Evolutionary conservation across 1,284 basidiomycete species (phyloP).

Genomic region (Ceratobasidium sp.): DNA sequence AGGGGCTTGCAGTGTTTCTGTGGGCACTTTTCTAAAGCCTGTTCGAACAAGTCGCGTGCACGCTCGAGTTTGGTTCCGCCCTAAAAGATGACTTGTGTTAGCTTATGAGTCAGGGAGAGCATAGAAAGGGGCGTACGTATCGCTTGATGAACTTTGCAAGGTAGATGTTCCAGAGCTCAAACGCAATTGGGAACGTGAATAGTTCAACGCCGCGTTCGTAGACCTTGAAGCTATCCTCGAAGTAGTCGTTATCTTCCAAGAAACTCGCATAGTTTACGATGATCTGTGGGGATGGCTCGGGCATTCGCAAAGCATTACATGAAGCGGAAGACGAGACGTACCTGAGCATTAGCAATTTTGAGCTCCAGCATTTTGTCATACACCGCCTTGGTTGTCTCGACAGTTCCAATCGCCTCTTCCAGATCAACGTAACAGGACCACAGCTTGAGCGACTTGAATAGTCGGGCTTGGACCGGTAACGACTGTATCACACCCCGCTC

Average conservation of each 20-base stretch:
- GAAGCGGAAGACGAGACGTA: constrained; percentile 19
- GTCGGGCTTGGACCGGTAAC: constrained; percentile 84
- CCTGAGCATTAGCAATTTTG: constrained; percentile 97
- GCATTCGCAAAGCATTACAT: background rate
- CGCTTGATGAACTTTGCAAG: constrained; percentile 96
- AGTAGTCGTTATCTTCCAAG: constrained; percentile 97
- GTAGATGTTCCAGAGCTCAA: constrained; percentile 99
- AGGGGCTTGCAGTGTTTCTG: constrained; percentile 94
- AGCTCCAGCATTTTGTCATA: constrained; percentile 98
- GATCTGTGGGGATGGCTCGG: constrained; percentile 58
- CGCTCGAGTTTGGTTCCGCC: constrained; percentile 95
- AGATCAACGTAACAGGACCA: constrained; percentile 99
- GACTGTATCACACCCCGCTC: constrained; percentile 59
- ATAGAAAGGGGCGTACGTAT: constrained; percentile 70
- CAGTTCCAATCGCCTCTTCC: constrained; percentile 94
- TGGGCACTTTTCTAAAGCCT: constrained; percentile 96
- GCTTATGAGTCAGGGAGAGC: background rate
- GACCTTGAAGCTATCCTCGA: constrained; percentile 98
- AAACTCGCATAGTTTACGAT: constrained; percentile 98
- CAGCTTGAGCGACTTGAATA: constrained; percentile 98
- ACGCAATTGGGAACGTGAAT: constrained; percentile 97
- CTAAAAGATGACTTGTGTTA: constrained; percentile 56
- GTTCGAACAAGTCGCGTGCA: constrained; percentile 95
- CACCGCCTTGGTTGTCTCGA: constrained; percentile 90
- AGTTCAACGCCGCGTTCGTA: constrained; percentile 98